Evolutionary conservation across 768 basidiomycete genomes (phyloP).

Genomic region (Suillus cothurnatus): DNA sequence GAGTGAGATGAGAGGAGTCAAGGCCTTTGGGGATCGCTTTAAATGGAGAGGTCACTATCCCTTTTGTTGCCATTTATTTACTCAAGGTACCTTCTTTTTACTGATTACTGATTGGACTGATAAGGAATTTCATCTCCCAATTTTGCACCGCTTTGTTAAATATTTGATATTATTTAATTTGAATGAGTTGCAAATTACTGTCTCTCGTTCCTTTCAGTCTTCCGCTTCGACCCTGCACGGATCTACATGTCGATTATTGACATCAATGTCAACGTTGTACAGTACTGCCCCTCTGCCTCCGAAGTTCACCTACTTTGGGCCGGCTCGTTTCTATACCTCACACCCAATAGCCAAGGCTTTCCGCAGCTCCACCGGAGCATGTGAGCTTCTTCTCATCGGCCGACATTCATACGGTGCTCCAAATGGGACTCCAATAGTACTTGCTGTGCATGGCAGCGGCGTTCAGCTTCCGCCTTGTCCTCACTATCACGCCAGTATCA

Average conservation of each 20-base stretch:
- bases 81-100: too few species aligned
- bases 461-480: not conserved
- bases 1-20: constrained; percentile 15
- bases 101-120: too few species aligned
- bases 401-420: not conserved
- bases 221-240: not conserved
- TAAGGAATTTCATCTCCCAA: not conserved
- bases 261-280: not conserved
- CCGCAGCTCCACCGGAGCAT: not conserved
- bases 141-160: not conserved
- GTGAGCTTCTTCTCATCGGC: constrained; percentile 1
- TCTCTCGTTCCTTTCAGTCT: too few species aligned
- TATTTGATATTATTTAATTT: not conserved
- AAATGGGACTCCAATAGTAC: not conserved
- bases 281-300: not conserved
- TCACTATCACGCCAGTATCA: not conserved
- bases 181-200: not conserved
- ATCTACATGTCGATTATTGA: not conserved
- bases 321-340: not conserved
- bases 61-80: too few species aligned
- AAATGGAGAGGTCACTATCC: constrained; percentile 21
- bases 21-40: constrained; percentile 11
- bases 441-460: not conserved
- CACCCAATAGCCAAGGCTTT: not conserved
- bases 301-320: not conserved